A percentile compares a stretch with the other conserved stretches of the same genome.
Conservation (phyloP, 768 basidiomycete species). For the Lentinula raphanica region DNA sequence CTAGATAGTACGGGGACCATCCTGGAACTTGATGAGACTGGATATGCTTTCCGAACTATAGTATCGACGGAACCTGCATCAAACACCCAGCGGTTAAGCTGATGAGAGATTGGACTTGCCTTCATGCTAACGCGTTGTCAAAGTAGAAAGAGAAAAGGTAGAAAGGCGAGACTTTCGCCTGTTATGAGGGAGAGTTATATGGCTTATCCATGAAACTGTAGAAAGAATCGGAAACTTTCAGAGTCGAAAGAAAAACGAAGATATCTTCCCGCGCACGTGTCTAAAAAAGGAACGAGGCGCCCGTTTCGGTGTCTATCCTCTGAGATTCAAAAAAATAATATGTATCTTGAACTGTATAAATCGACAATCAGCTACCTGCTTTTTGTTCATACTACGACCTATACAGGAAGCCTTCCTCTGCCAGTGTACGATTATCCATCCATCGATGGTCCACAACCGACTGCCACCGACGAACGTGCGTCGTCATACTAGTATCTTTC, state of each 20-base stretch:
- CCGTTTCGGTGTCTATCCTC: not conserved
- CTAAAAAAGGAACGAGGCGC: conserved; percentile 2
- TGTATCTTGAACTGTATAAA: not conserved
- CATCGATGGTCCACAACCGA: not conserved
- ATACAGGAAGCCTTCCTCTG: not conserved
- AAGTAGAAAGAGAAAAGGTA: not conserved
- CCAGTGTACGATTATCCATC: not conserved
- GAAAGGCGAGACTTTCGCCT: conserved; percentile 6
- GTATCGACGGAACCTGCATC: conserved; percentile 17
- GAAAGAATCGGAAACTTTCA: not conserved
- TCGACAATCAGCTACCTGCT: not conserved
- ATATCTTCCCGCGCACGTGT: conserved; percentile 5
- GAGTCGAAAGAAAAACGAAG: not conserved
- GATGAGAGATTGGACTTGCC: conserved; percentile 2
- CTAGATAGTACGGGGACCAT: conserved; percentile 93
- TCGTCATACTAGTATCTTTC: conserved; percentile 78
- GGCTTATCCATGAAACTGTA: conserved; percentile 4
- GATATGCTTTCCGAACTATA: conserved; percentile 97
- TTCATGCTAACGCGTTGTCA: conserved; percentile 6
- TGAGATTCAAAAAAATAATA: no score
- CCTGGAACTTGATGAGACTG: conserved; percentile 95
- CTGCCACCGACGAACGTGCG: conserved; percentile 45
- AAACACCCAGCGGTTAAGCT: not conserved
- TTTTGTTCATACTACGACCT: not conserved
- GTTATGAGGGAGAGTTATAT: not conserved